Percentiles rank a stretch among this genome's conserved stretches.
Conservation (phyloP, 805 yeast species). For the Hanseniaspora opuntiae region DNA sequence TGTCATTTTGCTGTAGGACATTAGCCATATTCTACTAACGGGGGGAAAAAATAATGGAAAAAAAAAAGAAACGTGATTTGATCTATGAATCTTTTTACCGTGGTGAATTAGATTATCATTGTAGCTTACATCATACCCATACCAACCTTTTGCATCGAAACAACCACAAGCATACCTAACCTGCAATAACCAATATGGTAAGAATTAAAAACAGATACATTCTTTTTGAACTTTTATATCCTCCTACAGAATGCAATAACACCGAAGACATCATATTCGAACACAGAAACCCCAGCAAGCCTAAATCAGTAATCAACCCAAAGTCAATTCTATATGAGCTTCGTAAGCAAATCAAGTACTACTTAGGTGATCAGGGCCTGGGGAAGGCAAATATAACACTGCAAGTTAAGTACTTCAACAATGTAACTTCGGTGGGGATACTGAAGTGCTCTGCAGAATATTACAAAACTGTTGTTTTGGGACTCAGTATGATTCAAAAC, state of each 20-base stretch:
- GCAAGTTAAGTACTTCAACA: slow-evolving; percentile 66
- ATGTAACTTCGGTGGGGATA: slow-evolving; percentile 72
- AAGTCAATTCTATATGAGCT: slow-evolving; percentile 41
- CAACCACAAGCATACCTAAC: not conserved
- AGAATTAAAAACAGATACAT: slow-evolving; percentile 76
- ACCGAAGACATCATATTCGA: slow-evolving; percentile 19
- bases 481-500: slow-evolving; percentile 42
- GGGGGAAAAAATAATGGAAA: not conserved
- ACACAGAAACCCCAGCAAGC: slow-evolving; percentile 39
- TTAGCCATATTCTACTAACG: no score
- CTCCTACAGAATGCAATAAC: slow-evolving; percentile 26
- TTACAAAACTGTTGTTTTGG: slow-evolving; percentile 48
- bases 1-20: no score
- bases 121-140: not conserved
- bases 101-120: not conserved
- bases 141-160: no score
- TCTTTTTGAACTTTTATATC: slow-evolving; percentile 64
- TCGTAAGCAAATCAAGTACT: slow-evolving; percentile 40
- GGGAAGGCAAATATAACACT: slow-evolving; percentile 50
- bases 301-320: slow-evolving; percentile 32
- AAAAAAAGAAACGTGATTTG: slow-evolving; percentile 5
- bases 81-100: not conserved
- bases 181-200: slow-evolving; percentile 49
- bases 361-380: slow-evolving; percentile 68
- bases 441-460: slow-evolving; percentile 60